Evolutionary conservation across 169 alveolate genomes (phyloP), one percentile per base, ranked within the genome.

Genomic region (Eimeria maxima): DNA sequence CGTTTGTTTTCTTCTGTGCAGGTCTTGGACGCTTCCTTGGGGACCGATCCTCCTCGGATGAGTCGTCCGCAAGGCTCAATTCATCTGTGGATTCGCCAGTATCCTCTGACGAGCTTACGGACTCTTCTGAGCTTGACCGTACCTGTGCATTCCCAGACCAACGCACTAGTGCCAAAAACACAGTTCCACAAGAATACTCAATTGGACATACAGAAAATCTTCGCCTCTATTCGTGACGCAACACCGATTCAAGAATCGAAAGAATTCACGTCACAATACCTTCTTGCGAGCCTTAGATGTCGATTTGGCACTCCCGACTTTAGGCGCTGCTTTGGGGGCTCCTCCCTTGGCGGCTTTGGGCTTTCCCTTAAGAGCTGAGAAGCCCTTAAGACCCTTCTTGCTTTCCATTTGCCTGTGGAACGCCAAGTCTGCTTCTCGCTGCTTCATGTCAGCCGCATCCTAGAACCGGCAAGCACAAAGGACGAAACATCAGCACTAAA

Each of bases 271-370:
- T 29, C 47, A 33, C 80, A 69, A 18, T 50, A 53, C 90, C 93
- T 86, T 60, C 45, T 45, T 60, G 57, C 93, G 93, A 45, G 93
- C 57, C 50, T 86, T 86, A 33, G 93, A 86, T 13, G 93, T 60
- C 74, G 93, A 86, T 60, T 86, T 86, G 93, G 93, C 93, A 45
- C 93, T 86, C 57, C 93, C 93, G 81, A 86, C 78, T 60, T 86
- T 86, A 45, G 74, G 80, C 57, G 93, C 80, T 24, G 93, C 93
- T 53, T 55, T 60, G 78, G 80, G 74, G 55, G 42, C 93, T 33
- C 69, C 67, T 60, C 78, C 93, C 33, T 86, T 86, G 42, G 57
- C 80, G 5, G 81, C 63, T 33, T 86, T 86, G 16, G 93, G 42
- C n/a, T 60, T 86, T 24, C 93, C 93, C 93, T 86, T 86, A 14